These are phyloP conservation scores for Torulaspora franciscae DNA, from an alignment of 805 yeast genomes.

Conservation along the genomic window DNA sequence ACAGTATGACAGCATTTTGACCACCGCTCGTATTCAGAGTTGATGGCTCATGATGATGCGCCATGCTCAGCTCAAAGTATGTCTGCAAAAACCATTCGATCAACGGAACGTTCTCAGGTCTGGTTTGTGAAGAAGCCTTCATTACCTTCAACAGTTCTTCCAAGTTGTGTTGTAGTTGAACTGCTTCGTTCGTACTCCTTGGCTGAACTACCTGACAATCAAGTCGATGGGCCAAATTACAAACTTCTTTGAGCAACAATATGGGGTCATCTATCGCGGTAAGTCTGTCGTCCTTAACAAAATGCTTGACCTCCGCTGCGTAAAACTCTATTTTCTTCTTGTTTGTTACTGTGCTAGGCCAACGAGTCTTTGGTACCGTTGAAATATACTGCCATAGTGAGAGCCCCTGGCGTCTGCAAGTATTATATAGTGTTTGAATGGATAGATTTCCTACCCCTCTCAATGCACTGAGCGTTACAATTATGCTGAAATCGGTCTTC, in stretches of 20 bases:
- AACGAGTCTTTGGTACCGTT: slow-evolving; percentile 9
- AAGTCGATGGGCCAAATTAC: slow-evolving; percentile 34
- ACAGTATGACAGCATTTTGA: slow-evolving; percentile 43
- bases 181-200: slow-evolving; percentile 26
- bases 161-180: slow-evolving; percentile 29
- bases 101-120: slow-evolving; percentile 25
- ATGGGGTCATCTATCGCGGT: slow-evolving; percentile 32
- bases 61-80: slow-evolving; percentile 27
- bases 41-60: slow-evolving; percentile 8
- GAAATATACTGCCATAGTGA: slow-evolving; percentile 30
- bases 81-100: slow-evolving; percentile 35
- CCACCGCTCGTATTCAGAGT: background rate
- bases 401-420: slow-evolving; percentile 9
- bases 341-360: slow-evolving; percentile 17
- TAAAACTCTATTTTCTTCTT: slow-evolving; percentile 31
- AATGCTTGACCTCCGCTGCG: slow-evolving; percentile 19
- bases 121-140: slow-evolving; percentile 25
- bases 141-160: slow-evolving; percentile 38
- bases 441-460: slow-evolving; percentile 26
- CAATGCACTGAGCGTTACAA: slow-evolving; percentile 24
- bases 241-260: slow-evolving; percentile 35
- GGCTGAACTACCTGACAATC: slow-evolving; percentile 29
- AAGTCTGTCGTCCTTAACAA: slow-evolving; percentile 12
- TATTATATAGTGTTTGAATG: slow-evolving; percentile 21
- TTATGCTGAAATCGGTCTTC: slow-evolving; percentile 28